Base-by-base conservation (phyloP, 1,284 basidiomycete species). In the Boletus smithii region DNA sequence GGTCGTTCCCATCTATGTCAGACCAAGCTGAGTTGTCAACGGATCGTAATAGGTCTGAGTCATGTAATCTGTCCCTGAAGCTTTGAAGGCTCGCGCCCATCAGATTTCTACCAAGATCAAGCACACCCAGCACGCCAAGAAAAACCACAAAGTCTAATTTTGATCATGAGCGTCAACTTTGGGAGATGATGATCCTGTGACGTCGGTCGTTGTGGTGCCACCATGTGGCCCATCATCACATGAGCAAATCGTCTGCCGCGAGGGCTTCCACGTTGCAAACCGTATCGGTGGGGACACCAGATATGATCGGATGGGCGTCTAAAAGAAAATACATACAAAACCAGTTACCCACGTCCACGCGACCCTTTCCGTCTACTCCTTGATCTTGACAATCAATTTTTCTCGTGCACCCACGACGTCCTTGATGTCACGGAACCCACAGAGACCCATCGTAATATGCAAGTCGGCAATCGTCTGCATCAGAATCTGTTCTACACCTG, bases 401-500 rank as follows among this genome's bases (percentile, higher is more conserved):
- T 64, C 66, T 5, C 60, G 55, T 47, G 61, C 66, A 17, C 63
- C 68, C 46, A 60, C 59, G 24, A 77, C 68, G 44, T 74, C 72
- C 13, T 56, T 52, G 18, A 79, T 42, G 32, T 50, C 63, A 41
- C 61, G 68, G 55, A 69, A 71, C 7, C 75, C 75, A 10, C 66
- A 61, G 11, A 78, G 56, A 2, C 75, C 76, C 48, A 80, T 65
- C 14, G 76, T 72, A 29, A 80, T 68, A 56, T 83, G 77, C 9
- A 79, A 67, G 44, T 84, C 82, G 1, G 77, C 75, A 37, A 82
- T 65, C 2, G 79, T 63, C 14, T 66, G 70, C 48, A 69, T 69
- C 54, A 83, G 60, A 14, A 81, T 74, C 46, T 75, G 70, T 56
- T 80, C 71, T 4, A 80, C 78, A 4, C 80, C 82, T 7, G 63